A percentile compares a stretch with the other conserved stretches of the same genome.
phyloP scores from a whole-genome alignment of 2,329 filamentous ascomycete genomes.

The Scorias spongiosa region DNA sequence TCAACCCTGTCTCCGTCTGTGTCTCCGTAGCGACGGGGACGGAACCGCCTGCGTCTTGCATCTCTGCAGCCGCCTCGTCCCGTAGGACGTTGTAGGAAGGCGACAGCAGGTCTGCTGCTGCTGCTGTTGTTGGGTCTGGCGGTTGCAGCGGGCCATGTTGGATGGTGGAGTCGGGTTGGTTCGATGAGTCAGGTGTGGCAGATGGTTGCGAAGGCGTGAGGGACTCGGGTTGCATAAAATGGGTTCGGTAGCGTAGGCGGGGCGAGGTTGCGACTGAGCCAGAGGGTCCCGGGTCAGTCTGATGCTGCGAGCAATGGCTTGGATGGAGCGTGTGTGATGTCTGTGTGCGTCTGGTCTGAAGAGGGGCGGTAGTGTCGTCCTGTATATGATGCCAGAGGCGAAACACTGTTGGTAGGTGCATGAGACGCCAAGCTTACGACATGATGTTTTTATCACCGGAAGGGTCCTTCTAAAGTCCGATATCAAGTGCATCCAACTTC shows the following conservation, averaged over 20 bases:
- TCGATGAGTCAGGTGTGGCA: constrained; percentile 24
- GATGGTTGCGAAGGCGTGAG: constrained; percentile 34
- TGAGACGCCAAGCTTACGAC: too few relatives aligned
- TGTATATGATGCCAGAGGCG: too few relatives aligned
- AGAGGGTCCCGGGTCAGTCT: constrained; percentile 37
- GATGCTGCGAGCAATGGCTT: constrained; percentile 3
- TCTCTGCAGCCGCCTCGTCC: too few relatives aligned
- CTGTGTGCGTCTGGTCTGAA: not conserved
- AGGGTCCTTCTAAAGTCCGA: too few relatives aligned
- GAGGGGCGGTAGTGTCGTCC: not conserved
- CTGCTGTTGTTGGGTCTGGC: constrained; percentile 28
- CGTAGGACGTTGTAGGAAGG: constrained; percentile 21
- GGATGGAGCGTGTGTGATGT: not conserved
- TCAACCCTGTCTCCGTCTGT: not conserved
- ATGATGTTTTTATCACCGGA: too few relatives aligned
- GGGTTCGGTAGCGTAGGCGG: constrained; percentile 18
- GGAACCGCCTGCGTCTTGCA: too few relatives aligned
- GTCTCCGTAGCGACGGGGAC: too few relatives aligned
- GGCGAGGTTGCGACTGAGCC: constrained; percentile 39
- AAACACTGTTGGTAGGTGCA: too few relatives aligned
- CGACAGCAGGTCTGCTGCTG: constrained; percentile 24
- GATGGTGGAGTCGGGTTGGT: constrained; percentile 24
- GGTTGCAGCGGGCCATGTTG: constrained; percentile 44
- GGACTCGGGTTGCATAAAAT: constrained; percentile 53
- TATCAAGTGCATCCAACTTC: too few relatives aligned